Percentiles rank a stretch among this genome's conserved stretches.
phyloP scores from a whole-genome alignment of 495 filamentous ascomycete genomes.

The Neurospora cerealis region DNA sequence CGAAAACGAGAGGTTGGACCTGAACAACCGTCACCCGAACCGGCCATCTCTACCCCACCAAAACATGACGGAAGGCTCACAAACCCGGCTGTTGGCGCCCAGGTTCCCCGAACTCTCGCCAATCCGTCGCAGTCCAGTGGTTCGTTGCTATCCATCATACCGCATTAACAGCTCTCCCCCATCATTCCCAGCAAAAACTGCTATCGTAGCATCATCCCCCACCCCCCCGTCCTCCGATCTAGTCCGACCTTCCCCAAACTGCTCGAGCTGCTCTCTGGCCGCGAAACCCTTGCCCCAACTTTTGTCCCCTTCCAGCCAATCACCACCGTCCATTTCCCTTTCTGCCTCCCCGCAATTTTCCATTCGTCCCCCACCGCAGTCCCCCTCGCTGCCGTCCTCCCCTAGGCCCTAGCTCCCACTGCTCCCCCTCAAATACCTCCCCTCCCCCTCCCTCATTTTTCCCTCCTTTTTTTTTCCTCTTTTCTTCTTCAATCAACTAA shows the following conservation, averaged over 20 bases:
- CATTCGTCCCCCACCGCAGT: conserved; percentile 2
- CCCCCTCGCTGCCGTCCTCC: not conserved
- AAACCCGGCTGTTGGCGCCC: not conserved
- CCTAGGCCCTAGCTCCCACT: too few species aligned
- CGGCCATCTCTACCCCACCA: not conserved
- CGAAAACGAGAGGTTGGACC: not conserved
- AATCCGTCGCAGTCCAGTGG: too few species aligned
- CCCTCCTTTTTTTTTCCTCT: conserved; percentile 10
- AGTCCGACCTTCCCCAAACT: not conserved
- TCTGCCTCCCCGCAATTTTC: not conserved
- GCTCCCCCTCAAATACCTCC: too few species aligned
- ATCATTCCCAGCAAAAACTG: not conserved
- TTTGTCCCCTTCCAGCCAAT: not conserved
- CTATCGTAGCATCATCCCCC: not conserved
- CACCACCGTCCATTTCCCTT: not conserved
- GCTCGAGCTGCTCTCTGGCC: too few species aligned
- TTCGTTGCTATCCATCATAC: too few species aligned
- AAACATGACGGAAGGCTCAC: not conserved
- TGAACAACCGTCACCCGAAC: not conserved
- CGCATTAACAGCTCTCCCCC: fast-evolving
- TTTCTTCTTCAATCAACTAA: conserved; percentile 44
- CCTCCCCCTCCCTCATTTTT: too few species aligned
- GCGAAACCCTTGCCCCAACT: not conserved
- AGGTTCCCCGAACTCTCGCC: not conserved
- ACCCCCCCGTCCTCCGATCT: not conserved